Percentiles rank a stretch among this genome's conserved stretches.
Conservation (phyloP, 1,284 basidiomycete species). For the Termitomyces sp. region DNA sequence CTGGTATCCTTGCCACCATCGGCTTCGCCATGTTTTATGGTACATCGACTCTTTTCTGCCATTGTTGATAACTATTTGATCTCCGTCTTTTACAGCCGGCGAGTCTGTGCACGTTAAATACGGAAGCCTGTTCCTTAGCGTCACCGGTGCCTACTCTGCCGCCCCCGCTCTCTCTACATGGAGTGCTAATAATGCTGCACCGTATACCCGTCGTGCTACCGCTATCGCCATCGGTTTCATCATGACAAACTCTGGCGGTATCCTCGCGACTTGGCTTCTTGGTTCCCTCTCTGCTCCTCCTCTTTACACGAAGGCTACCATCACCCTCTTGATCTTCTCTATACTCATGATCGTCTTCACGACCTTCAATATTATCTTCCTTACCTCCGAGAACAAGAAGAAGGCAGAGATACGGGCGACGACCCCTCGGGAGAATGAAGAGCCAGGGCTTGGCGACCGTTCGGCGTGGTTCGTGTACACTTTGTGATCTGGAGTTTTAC, state of each 20-base stretch:
- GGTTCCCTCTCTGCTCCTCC: slow-evolving; percentile 38
- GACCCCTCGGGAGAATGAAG: slow-evolving; percentile 10
- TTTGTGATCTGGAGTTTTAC: no score
- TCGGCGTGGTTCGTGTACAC: slow-evolving; percentile 22
- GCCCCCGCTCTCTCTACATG: slow-evolving; percentile 40
- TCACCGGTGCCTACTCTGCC: slow-evolving; percentile 35
- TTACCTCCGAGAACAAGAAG: slow-evolving; percentile 16
- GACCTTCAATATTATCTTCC: slow-evolving; percentile 24
- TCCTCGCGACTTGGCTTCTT: slow-evolving; percentile 21
- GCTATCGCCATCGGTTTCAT: not conserved
- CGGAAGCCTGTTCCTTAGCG: slow-evolving; percentile 38
- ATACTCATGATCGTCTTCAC: slow-evolving; percentile 27
- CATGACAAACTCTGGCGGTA: not conserved
- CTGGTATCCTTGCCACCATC: slow-evolving; percentile 26
- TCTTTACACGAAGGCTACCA: slow-evolving; percentile 34
- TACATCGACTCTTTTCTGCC: not conserved
- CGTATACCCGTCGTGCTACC: not conserved
- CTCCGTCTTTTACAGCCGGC: not conserved
- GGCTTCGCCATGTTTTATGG: slow-evolving; percentile 38
- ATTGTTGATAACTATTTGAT: not conserved
- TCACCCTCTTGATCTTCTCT: slow-evolving; percentile 31
- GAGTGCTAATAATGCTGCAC: slow-evolving; percentile 44
- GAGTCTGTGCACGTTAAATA: slow-evolving; percentile 27
- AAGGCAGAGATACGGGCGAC: slow-evolving; percentile 16
- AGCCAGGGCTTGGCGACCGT: slow-evolving; percentile 17